phyloP scores from a whole-genome alignment of 805 yeast genomes.

The Ogataea degrootiae region DNA sequence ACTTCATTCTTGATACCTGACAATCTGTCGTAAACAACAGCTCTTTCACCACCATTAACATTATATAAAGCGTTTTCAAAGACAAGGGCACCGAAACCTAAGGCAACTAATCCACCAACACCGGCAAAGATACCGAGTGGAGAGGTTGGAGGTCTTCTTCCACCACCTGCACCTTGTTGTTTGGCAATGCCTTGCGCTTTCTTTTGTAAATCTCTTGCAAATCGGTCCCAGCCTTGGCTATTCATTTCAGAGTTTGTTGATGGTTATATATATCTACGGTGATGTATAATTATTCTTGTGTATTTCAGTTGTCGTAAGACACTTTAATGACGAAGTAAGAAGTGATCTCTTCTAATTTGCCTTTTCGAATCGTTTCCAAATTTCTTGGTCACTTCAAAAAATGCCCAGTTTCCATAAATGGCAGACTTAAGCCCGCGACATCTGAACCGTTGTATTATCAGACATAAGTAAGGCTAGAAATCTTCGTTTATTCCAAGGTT shows the following conservation, averaged over 20 bases:
- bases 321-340: too few species aligned
- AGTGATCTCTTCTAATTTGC: too few species aligned
- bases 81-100: slow-evolving; percentile 54
- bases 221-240: slow-evolving; percentile 45
- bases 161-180: slow-evolving; percentile 27
- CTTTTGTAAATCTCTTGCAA: slow-evolving; percentile 46
- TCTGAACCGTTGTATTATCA: too few species aligned
- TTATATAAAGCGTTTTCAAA: slow-evolving; percentile 60
- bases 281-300: too few species aligned
- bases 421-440: too few species aligned
- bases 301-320: too few species aligned
- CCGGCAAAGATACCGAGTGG: slow-evolving; percentile 61
- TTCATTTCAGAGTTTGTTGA: slow-evolving; percentile 19
- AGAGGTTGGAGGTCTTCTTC: slow-evolving; percentile 22
- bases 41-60: slow-evolving; percentile 99
- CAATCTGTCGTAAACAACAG: slow-evolving; percentile 85
- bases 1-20: slow-evolving; percentile 80
- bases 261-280: not conserved
- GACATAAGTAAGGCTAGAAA: too few species aligned
- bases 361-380: too few species aligned
- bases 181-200: slow-evolving; percentile 39
- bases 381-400: too few species aligned
- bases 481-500: too few species aligned
- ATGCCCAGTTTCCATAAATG: too few species aligned
- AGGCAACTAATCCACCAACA: slow-evolving; percentile 51